Conservation (phyloP, 495 filamentous ascomycete species). For the Daldinia childiae region DNA sequence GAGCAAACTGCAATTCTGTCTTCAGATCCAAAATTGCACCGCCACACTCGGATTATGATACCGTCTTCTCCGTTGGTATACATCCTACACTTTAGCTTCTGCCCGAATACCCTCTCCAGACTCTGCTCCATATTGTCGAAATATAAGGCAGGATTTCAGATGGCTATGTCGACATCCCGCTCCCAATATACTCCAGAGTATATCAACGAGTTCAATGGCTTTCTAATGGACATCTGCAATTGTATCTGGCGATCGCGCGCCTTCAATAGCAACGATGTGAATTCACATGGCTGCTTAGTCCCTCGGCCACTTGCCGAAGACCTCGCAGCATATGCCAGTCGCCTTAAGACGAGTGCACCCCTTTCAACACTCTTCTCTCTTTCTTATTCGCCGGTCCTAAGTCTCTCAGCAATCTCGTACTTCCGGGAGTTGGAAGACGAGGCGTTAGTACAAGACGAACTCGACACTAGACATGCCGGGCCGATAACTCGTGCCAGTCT, state of each 20-base stretch:
- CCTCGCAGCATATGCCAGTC: conserved; percentile 58
- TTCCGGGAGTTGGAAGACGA: conserved; percentile 73
- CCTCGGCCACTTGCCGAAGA: conserved; percentile 56
- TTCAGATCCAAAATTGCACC: conserved; percentile 60
- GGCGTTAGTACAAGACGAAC: conserved; percentile 47
- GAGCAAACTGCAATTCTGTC: conserved; percentile 65
- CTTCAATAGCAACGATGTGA: conserved; percentile 71
- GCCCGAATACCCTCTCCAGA: conserved; percentile 70
- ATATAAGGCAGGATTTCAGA: conserved; percentile 82
- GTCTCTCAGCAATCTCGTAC: conserved; percentile 71
- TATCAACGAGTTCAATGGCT: conserved; percentile 81
- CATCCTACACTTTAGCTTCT: conserved; percentile 70
- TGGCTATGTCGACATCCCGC: conserved; percentile 57
- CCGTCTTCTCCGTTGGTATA: conserved; percentile 77
- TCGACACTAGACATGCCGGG: conserved; percentile 70
- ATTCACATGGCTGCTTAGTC: conserved; percentile 78
- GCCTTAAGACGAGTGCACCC: conserved; percentile 53
- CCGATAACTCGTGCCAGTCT: conserved; percentile 78
- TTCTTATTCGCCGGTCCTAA: conserved; percentile 72
- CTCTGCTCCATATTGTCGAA: conserved; percentile 71
- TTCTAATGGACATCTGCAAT: conserved; percentile 91
- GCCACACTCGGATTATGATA: conserved; percentile 67
- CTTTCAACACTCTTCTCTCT: conserved; percentile 73
- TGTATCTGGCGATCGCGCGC: conserved; percentile 83
- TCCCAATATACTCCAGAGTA: conserved; percentile 59